Percentiles rank a stretch among this genome's conserved stretches.
Evolutionary conservation across 805 yeast genomes (phyloP).

Genomic region (Metschnikowia noctiluminum): DNA sequence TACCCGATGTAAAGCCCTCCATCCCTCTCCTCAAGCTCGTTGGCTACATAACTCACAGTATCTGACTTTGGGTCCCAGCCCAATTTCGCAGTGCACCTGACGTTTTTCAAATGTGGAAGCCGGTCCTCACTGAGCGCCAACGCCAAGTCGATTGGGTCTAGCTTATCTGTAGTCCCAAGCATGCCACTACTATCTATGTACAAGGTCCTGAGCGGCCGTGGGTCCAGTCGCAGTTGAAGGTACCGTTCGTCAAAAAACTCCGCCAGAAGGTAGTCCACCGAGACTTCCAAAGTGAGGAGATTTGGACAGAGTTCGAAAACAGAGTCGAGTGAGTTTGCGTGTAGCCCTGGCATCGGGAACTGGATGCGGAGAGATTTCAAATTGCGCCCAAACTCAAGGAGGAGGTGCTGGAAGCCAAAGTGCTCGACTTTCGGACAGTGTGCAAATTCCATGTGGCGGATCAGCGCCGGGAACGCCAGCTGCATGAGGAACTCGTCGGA

Average conservation of each 20-base stretch:
- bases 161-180: conserved; percentile 75
- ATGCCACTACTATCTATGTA: conserved; percentile 83
- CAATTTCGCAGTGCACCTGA: conserved; percentile 68
- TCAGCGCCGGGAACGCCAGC: conserved; percentile 69
- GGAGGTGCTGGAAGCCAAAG: conserved; percentile 57
- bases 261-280: conserved; percentile 73
- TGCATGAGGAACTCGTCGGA: conserved; percentile 72
- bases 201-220: conserved; percentile 55
- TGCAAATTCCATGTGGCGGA: conserved; percentile 70
- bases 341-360: conserved; percentile 85
- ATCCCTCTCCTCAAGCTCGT: conserved; percentile 65
- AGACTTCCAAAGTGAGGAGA: conserved; percentile 56
- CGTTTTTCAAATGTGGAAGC: conserved; percentile 60
- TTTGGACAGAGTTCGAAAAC: conserved; percentile 77
- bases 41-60: conserved; percentile 48
- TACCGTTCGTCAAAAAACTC: conserved; percentile 34
- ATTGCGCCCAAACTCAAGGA: conserved; percentile 63
- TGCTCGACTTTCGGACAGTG: conserved; percentile 82
- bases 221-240: conserved; percentile 22
- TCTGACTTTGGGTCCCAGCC: conserved; percentile 74
- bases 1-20: conserved; percentile 68
- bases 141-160: conserved; percentile 86
- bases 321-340: conserved; percentile 66
- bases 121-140: conserved; percentile 78
- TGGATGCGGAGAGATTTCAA: conserved; percentile 62